These are phyloP conservation scores for Lentinula edodes DNA, from an alignment of 768 basidiomycete species.

Conservation along the genomic window DNA sequence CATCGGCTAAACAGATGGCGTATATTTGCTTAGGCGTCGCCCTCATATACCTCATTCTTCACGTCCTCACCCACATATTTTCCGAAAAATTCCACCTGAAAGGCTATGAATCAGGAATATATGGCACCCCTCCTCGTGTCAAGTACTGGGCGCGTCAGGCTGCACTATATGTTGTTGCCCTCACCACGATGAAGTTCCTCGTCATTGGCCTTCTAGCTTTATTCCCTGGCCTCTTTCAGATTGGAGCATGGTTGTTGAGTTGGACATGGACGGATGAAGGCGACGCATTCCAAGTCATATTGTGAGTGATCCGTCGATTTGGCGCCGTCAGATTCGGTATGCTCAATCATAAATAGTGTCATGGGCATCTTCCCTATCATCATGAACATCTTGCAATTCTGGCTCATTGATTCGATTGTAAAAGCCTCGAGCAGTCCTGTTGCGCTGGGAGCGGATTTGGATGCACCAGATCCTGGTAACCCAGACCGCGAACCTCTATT, in stretches of 20 bases:
- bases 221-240: constrained; percentile 61
- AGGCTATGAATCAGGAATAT: constrained; percentile 83
- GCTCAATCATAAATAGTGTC: constrained; percentile 37
- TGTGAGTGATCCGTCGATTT: constrained; percentile 45
- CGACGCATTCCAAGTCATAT: constrained; percentile 68
- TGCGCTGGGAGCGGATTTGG: constrained; percentile 27
- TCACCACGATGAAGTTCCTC: constrained; percentile 86
- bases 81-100: constrained; percentile 59
- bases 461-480: constrained; percentile 30
- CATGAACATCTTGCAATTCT: constrained; percentile 91
- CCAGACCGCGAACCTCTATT: constrained; percentile 63
- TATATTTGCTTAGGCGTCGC: constrained; percentile 61
- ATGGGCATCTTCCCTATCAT: constrained; percentile 90
- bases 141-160: constrained; percentile 73
- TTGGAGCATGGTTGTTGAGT: constrained; percentile 85
- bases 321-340: background rate
- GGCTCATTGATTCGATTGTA: constrained; percentile 91
- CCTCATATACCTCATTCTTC: constrained; percentile 71
- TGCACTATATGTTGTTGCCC: constrained; percentile 72
- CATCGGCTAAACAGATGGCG: background rate
- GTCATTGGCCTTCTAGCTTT: constrained; percentile 73
- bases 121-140: constrained; percentile 78
- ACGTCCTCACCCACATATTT: constrained; percentile 57
- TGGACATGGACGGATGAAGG: constrained; percentile 66
- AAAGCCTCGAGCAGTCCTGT: constrained; percentile 52